Conservation (phyloP, 2,329 filamentous ascomycete genomes). For the Beauveria brongniartii region DNA sequence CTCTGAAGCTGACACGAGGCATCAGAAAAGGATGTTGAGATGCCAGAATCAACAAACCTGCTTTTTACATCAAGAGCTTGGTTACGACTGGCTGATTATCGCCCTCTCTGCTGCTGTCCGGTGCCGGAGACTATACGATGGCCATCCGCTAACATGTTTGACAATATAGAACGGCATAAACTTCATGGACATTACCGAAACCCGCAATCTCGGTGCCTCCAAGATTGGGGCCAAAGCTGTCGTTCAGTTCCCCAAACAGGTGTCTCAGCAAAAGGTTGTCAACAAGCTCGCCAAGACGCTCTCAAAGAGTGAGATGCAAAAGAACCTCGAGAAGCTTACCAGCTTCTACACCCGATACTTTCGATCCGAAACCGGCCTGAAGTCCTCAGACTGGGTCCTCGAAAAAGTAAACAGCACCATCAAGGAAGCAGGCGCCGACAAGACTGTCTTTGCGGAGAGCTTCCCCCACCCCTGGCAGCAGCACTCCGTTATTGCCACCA, state of each 20-base stretch:
- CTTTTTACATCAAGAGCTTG: neutral
- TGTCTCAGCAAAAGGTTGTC: constrained; percentile 57
- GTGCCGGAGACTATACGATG: neutral
- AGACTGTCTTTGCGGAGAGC: constrained; percentile 59
- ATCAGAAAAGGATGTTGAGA: too few relatives aligned
- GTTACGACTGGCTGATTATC: neutral
- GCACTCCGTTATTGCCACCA: constrained; percentile 81
- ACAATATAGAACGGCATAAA: constrained; percentile 56
- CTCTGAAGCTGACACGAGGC: too few relatives aligned
- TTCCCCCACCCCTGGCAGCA: constrained; percentile 86
- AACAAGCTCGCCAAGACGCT: constrained; percentile 59
- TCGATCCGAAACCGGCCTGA: constrained; percentile 66
- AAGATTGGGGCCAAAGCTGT: constrained; percentile 22
- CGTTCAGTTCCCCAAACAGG: constrained; percentile 59
- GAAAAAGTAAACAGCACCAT: constrained; percentile 66
- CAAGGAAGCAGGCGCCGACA: constrained; percentile 58
- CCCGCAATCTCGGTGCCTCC: constrained; percentile 47
- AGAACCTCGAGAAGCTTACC: constrained; percentile 70
- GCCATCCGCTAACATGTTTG: neutral
- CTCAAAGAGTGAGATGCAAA: constrained; percentile 66
- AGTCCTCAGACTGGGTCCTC: constrained; percentile 85
- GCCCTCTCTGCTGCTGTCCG: neutral
- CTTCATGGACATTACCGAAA: constrained; percentile 92
- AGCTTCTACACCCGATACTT: constrained; percentile 78
- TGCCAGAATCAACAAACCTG: too few relatives aligned